A percentile compares a stretch with the other conserved stretches of the same genome.
Conservation (phyloP, 257 asterid genomes). For the Anisodus tanguticus region DNA sequence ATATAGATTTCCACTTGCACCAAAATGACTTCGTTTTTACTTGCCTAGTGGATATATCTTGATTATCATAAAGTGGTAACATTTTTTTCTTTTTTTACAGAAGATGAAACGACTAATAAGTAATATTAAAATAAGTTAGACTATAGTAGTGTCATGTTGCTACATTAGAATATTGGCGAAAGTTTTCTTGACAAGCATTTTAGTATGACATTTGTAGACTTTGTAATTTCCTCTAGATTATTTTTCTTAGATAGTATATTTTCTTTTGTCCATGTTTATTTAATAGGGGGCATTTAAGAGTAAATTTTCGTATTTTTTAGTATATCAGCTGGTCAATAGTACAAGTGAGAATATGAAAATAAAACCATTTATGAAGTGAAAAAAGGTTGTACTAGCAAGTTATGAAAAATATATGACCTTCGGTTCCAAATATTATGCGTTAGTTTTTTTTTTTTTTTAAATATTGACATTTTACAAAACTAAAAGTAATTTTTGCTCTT, state of each 20-base stretch:
- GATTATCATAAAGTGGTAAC: neutral
- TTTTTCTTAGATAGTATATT: too few species aligned
- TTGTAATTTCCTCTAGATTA: neutral
- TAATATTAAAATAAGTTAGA: too few species aligned
- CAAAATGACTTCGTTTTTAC: neutral
- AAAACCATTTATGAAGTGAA: too few species aligned
- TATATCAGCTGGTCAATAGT: too few species aligned
- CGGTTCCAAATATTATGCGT: neutral
- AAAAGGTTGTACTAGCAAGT: neutral
- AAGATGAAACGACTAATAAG: neutral
- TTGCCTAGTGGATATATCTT: neutral
- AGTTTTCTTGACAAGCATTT: too few species aligned
- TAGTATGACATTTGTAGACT: too few species aligned
- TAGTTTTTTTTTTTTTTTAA: neutral
- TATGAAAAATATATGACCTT: neutral
- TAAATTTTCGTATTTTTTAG: too few species aligned
- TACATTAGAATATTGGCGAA: too few species aligned
- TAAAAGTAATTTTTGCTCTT: neutral
- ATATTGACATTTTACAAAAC: neutral
- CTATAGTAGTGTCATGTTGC: neutral
- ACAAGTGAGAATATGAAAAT: too few species aligned
- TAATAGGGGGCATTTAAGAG: neutral
- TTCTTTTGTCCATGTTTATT: neutral
- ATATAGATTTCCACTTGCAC: neutral
- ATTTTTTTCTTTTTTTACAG: neutral